Evolutionary conservation across 2,329 filamentous ascomycete genomes (phyloP).

Genomic region (Trichophyton mentagrophytes): DNA sequence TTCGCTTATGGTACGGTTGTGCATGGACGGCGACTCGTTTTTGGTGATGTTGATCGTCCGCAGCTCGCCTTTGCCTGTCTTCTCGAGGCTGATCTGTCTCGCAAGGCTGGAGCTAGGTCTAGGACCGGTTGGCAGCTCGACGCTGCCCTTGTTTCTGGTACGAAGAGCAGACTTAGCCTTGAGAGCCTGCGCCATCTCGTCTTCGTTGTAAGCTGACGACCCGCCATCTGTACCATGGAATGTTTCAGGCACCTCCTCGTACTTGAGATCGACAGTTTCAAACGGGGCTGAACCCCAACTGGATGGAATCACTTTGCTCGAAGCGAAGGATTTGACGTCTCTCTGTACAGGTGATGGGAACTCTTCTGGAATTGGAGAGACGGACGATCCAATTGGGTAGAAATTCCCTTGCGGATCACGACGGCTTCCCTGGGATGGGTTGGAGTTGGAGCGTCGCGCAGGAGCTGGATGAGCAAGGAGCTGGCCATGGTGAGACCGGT

Average conservation of each 20-base stretch:
- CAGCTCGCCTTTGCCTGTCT: slow-evolving; percentile 21
- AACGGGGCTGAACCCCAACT: slow-evolving; percentile 46
- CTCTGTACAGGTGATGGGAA: slow-evolving; percentile 42
- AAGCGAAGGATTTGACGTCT: slow-evolving; percentile 50
- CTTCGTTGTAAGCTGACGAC: slow-evolving; percentile 16
- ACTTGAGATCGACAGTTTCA: slow-evolving; percentile 35
- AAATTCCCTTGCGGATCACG: slow-evolving; percentile 30
- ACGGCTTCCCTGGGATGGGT: neutral
- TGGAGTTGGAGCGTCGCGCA: slow-evolving; percentile 19
- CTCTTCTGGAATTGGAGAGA: slow-evolving; percentile 67
- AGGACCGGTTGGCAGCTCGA: neutral
- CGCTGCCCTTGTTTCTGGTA: neutral
- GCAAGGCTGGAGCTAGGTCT: slow-evolving; percentile 13
- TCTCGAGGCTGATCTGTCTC: slow-evolving; percentile 22
- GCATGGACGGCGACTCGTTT: slow-evolving; percentile 2
- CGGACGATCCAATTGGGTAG: slow-evolving; percentile 48
- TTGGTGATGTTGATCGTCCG: slow-evolving; percentile 19
- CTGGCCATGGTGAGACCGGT: neutral
- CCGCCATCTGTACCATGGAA: neutral
- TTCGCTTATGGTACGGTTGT: neutral
- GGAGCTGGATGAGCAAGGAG: slow-evolving; percentile 16
- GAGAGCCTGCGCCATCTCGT: slow-evolving; percentile 4
- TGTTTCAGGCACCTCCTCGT: neutral
- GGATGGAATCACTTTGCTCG: slow-evolving; percentile 59
- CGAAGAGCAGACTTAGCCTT: slow-evolving; percentile 14